phyloP scores from a whole-genome alignment of 192 early-diverging fungal species.

The Endogone sp. region DNA sequence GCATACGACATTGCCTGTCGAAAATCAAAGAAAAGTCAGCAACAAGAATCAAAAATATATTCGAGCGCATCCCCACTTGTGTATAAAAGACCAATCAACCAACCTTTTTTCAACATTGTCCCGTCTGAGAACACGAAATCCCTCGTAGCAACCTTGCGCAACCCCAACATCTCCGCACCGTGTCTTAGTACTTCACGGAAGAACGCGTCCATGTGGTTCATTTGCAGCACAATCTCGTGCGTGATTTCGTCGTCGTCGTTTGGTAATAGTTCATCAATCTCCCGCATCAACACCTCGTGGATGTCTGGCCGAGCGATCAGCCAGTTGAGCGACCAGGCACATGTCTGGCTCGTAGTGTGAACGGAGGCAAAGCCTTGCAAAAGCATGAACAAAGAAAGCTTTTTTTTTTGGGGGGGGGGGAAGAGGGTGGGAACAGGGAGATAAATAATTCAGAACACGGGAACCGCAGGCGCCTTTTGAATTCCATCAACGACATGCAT shows the following conservation, averaged over 20 bases:
- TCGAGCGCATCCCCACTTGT: too few relatives aligned
- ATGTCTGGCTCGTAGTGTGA: constrained; percentile 15
- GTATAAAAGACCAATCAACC: too few relatives aligned
- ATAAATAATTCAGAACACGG: too few relatives aligned
- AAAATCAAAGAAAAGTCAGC: not conserved
- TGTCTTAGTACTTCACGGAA: constrained; percentile 20
- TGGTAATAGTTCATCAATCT: constrained; percentile 19
- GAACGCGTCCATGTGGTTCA: constrained; percentile 18
- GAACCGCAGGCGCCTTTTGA: too few relatives aligned
- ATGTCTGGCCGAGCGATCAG: constrained; percentile 20
- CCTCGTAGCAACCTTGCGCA: constrained; percentile 13
- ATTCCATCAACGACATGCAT: too few relatives aligned
- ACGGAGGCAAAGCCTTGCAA: constrained; percentile 23
- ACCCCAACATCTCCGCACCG: constrained; percentile 15
- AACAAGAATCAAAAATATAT: not conserved
- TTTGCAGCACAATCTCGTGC: constrained; percentile 12
- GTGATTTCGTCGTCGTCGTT: constrained; percentile 5
- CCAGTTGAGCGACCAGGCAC: constrained; percentile 13
- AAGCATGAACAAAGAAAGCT: too few relatives aligned
- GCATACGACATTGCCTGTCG: constrained; percentile 12
- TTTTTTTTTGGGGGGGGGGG: too few relatives aligned
- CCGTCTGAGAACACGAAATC: constrained; percentile 22
- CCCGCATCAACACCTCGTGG: not conserved
- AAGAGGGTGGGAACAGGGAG: too few relatives aligned
- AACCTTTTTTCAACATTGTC: constrained; percentile 15